These are phyloP conservation scores for Parietaria judaica DNA, from an alignment of 306 rosid genomes.

Conservation along the genomic window DNA sequence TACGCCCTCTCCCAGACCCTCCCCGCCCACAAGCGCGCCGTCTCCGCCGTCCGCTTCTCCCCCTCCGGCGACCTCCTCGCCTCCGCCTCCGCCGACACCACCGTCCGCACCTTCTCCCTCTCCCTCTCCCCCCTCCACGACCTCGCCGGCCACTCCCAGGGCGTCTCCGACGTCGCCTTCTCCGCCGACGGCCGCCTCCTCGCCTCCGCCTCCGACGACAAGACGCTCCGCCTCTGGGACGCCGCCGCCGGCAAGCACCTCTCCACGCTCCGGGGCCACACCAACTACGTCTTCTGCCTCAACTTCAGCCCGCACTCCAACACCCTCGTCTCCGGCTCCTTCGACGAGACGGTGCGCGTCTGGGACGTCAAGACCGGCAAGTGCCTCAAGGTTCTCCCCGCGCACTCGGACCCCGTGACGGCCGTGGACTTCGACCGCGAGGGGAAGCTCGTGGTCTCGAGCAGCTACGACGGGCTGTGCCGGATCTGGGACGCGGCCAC, in stretches of 20 bases:
- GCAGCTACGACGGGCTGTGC: slow-evolving; percentile 93
- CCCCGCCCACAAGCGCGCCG: slow-evolving; percentile 53
- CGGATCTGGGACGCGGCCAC: slow-evolving; percentile 88
- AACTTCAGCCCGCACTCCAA: slow-evolving; percentile 88
- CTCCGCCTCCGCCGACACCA: slow-evolving; percentile 88
- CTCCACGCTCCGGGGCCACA: slow-evolving; percentile 81
- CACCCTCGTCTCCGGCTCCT: slow-evolving; percentile 86
- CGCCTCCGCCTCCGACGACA: slow-evolving; percentile 93
- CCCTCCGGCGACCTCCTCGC: slow-evolving; percentile 83
- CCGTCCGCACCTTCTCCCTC: slow-evolving; percentile 71
- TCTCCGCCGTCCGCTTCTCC: slow-evolving; percentile 86
- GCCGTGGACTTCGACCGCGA: slow-evolving; percentile 90
- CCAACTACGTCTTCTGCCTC: slow-evolving; percentile 84
- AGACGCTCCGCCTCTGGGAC: slow-evolving; percentile 90
- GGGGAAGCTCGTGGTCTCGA: slow-evolving; percentile 84
- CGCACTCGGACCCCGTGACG: slow-evolving; percentile 91
- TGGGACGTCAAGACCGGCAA: slow-evolving; percentile 89
- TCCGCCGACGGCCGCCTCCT: slow-evolving; percentile 79
- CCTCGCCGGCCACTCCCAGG: slow-evolving; percentile 74
- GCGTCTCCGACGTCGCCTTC: slow-evolving; percentile 88
- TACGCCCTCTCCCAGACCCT: slow-evolving; percentile 60
- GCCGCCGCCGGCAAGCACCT: slow-evolving; percentile 59
- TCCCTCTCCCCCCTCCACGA: slow-evolving; percentile 58
- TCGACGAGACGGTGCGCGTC: slow-evolving; percentile 88
- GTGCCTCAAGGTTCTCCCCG: slow-evolving; percentile 85